Percentiles rank a stretch among this genome's conserved stretches.
These are phyloP conservation scores for Cardamine resedifolia DNA, from an alignment of 345 rosid species.

Conservation along the genomic window DNA sequence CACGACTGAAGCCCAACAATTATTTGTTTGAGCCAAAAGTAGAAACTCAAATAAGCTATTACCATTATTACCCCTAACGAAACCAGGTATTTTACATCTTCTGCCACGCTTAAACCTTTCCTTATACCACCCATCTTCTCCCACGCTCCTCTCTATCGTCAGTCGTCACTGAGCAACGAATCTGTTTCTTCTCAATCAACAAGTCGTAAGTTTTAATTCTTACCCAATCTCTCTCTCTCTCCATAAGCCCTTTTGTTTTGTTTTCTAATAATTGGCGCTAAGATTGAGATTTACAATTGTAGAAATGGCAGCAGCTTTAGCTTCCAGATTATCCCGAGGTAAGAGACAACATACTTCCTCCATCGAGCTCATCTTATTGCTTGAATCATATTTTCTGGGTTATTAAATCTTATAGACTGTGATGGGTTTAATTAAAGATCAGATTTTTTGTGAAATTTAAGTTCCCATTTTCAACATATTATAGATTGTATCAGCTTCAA, in stretches of 20 bases:
- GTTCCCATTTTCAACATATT: neutral
- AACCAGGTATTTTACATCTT: neutral
- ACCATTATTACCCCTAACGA: slow-evolving; percentile 4
- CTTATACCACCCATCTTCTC: neutral
- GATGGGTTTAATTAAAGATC: slow-evolving; percentile 5
- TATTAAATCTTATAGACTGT: neutral
- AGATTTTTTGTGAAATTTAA: neutral
- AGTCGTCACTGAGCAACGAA: neutral
- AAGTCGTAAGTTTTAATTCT: neutral
- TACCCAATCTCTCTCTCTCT: neutral
- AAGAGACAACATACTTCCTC: neutral
- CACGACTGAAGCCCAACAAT: slow-evolving; percentile 15
- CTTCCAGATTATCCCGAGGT: slow-evolving; percentile 36
- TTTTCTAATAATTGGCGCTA: neutral
- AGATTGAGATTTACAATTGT: neutral
- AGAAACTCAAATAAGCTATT: neutral
- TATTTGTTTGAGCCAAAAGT: slow-evolving; percentile 4
- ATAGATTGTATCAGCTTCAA: neutral
- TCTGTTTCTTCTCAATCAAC: neutral
- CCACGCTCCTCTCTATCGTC: neutral
- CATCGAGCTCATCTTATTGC: neutral
- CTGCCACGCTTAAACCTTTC: slow-evolving; percentile 32
- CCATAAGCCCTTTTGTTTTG: neutral
- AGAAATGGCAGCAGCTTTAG: slow-evolving; percentile 41
- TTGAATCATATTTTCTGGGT: neutral